Conservation (phyloP, 495 filamentous ascomycete genomes). For the Neurospora sp. region DNA sequence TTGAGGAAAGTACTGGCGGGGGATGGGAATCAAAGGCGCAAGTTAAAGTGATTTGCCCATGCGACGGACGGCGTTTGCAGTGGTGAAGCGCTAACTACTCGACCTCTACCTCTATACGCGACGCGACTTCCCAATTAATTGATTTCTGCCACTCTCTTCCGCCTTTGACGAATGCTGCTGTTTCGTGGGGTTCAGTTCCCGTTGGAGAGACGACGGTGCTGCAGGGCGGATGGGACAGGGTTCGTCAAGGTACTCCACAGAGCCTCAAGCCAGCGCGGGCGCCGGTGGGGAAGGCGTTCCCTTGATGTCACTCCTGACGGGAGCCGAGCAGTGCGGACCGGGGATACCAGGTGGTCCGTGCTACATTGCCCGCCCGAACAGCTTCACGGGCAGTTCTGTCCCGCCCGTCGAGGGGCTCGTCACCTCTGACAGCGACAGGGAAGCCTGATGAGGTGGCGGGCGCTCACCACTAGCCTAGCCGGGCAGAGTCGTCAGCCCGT, state of each 20-base stretch:
- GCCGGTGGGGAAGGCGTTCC: not conserved
- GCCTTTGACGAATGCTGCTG: not conserved
- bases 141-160: not conserved
- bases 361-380: not conserved
- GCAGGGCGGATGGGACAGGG: not conserved
- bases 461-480: not conserved
- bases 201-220: not conserved
- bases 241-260: not conserved
- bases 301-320: not conserved
- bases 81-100: not conserved
- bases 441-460: not conserved
- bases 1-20: not conserved
- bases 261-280: not conserved
- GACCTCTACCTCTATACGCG: slow-evolving; percentile 3
- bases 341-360: not conserved
- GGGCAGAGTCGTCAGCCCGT: not conserved
- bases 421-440: not conserved
- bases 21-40: not conserved
- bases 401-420: not conserved
- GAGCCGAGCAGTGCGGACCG: not conserved
- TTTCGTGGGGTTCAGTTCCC: not conserved
- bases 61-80: not conserved
- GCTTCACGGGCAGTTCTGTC: not conserved
- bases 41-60: not conserved
- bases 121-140: slow-evolving; percentile 17